Percentiles rank a stretch among this genome's conserved stretches.
phyloP scores from a whole-genome alignment of 768 basidiomycete genomes.

The button mushroom (Agaricus bisporus) region DNA sequence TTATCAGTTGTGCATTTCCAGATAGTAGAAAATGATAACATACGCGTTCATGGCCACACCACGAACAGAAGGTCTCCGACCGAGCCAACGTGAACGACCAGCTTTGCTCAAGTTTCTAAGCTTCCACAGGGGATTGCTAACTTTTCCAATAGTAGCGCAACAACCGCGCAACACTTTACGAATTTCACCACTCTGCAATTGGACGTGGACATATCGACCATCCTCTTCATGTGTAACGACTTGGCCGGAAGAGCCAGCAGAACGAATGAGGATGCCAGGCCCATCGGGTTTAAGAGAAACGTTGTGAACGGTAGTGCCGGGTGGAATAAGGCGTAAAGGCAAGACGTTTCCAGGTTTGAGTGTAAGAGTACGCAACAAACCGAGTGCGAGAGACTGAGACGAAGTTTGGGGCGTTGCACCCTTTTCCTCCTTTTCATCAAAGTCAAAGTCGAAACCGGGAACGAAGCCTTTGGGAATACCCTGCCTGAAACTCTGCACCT shows the following conservation, averaged over 20 bases:
- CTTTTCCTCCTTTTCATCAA: conserved; percentile 14
- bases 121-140: conserved; percentile 90
- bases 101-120: conserved; percentile 85
- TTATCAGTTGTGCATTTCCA: background rate
- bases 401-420: conserved; percentile 25
- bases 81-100: conserved; percentile 83
- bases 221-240: conserved; percentile 72
- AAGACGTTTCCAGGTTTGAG: conserved; percentile 92
- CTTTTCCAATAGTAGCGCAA: conserved; percentile 84
- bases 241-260: conserved; percentile 83
- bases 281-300: conserved; percentile 73
- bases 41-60: conserved; percentile 98
- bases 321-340: conserved; percentile 84
- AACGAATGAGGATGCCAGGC: conserved; percentile 77
- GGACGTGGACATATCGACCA: conserved; percentile 73
- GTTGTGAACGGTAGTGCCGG: conserved; percentile 87
- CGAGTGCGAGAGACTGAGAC: conserved; percentile 66
- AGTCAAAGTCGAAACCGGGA: conserved; percentile 36
- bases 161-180: conserved; percentile 77
- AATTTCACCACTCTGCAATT: conserved; percentile 89
- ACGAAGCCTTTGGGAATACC: conserved; percentile 78
- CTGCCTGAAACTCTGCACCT: conserved; percentile 77
- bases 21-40: conserved; percentile 21
- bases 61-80: conserved; percentile 77
- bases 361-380: conserved; percentile 77